These are phyloP conservation scores for Cladorrhinum sp. DNA, from an alignment of 2,329 filamentous ascomycete genomes.

Conservation along the genomic window DNA sequence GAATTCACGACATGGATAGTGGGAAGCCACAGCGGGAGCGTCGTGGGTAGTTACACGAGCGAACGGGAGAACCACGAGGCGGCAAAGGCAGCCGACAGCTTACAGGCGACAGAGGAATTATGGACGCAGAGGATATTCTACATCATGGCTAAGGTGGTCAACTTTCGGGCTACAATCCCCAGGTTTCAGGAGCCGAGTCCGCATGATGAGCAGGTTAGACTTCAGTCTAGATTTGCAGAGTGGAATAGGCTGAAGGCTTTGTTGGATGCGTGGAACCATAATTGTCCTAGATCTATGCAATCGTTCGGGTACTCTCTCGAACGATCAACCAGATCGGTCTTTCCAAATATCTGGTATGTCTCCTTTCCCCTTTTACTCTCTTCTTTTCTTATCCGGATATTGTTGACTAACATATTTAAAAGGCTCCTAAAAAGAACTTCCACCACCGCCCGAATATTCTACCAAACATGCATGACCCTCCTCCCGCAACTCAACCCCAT, in stretches of 20 bases:
- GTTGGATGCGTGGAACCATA: slow-evolving; percentile 78
- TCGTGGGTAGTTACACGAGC: slow-evolving; percentile 12
- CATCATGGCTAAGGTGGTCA: slow-evolving; percentile 80
- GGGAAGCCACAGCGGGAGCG: slow-evolving; percentile 18
- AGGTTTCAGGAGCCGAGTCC: slow-evolving; percentile 57
- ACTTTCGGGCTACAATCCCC: slow-evolving; percentile 72
- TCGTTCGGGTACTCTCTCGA: slow-evolving; percentile 75
- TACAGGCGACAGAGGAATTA: slow-evolving; percentile 65
- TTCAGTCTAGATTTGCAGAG: slow-evolving; percentile 65
- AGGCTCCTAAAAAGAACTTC: slow-evolving; percentile 81
- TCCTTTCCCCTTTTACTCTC: neutral
- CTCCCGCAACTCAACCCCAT: slow-evolving; percentile 77
- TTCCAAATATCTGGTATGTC: slow-evolving; percentile 80
- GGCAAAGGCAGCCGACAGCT: slow-evolving; percentile 48
- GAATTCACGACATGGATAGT: slow-evolving; percentile 47
- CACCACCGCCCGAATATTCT: slow-evolving; percentile 80
- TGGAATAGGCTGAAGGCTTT: slow-evolving; percentile 79
- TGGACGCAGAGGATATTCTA: slow-evolving; percentile 91
- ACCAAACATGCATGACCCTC: slow-evolving; percentile 81
- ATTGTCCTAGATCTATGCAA: slow-evolving; percentile 81
- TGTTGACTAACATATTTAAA: slow-evolving; percentile 15
- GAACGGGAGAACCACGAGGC: slow-evolving; percentile 3
- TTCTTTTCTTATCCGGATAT: neutral
- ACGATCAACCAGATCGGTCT: slow-evolving; percentile 69
- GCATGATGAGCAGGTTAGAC: slow-evolving; percentile 60